Evolutionary conservation across 805 yeast species (phyloP).

Genomic region (Kuraishia hungarica): DNA sequence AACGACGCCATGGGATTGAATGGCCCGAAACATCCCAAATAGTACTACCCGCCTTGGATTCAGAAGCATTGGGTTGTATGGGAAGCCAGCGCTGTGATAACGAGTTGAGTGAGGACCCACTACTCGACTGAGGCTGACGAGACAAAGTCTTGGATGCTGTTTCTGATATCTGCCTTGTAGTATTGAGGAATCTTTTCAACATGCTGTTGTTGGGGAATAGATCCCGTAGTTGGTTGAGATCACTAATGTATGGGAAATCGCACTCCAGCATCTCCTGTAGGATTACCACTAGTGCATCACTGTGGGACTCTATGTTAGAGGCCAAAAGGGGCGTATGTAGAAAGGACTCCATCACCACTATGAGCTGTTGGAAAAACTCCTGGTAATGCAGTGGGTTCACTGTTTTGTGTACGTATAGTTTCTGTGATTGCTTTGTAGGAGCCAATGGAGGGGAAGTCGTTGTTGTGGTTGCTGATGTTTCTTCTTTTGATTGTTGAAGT

Average conservation of each 20-base stretch:
- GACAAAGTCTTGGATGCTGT: slow-evolving; percentile 21
- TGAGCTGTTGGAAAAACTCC: slow-evolving; percentile 30
- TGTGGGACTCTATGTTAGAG: slow-evolving; percentile 55
- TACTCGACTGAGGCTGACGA: slow-evolving; percentile 2
- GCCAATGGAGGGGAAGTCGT: background rate
- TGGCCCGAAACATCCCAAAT: background rate
- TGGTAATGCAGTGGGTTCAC: slow-evolving; percentile 36
- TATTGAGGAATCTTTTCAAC: slow-evolving; percentile 40
- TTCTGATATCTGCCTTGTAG: slow-evolving; percentile 24
- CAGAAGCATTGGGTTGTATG: background rate
- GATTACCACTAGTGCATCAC: slow-evolving; percentile 61
- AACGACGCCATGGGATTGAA: slow-evolving; percentile 71
- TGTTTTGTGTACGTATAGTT: background rate
- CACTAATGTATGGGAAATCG: slow-evolving; percentile 67
- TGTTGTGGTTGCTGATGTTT: no score
- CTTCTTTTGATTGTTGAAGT: no score
- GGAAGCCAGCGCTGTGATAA: background rate
- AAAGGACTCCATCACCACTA: slow-evolving; percentile 30
- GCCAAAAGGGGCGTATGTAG: slow-evolving; percentile 43
- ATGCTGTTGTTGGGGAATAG: slow-evolving; percentile 59
- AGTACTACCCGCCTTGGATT: background rate
- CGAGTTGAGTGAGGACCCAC: background rate
- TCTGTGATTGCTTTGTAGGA: background rate
- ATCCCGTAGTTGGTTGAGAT: slow-evolving; percentile 60
- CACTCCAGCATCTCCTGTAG: slow-evolving; percentile 74